These are phyloP conservation scores for Lachnellula arida DNA, from an alignment of 2,329 filamentous ascomycete species.

Conservation along the genomic window DNA sequence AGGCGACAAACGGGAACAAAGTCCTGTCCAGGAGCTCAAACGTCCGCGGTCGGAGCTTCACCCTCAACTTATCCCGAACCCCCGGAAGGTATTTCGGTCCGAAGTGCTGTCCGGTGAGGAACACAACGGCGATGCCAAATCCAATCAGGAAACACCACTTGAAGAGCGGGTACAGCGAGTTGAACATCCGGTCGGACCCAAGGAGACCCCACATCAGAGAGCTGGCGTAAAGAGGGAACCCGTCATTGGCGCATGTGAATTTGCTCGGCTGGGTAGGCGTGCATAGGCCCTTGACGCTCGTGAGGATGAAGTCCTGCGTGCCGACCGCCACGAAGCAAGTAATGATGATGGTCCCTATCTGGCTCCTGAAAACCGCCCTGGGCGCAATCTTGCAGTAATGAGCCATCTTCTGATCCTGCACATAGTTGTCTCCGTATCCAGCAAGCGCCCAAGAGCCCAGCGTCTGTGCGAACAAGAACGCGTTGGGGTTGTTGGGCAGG, in stretches of 20 bases:
- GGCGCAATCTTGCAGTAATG: constrained; percentile 41
- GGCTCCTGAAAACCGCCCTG: constrained; percentile 36
- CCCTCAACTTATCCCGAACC: constrained; percentile 32
- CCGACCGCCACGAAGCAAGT: constrained; percentile 38
- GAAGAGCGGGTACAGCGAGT: constrained; percentile 38
- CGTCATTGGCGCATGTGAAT: constrained; percentile 24
- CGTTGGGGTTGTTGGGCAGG: constrained; percentile 31
- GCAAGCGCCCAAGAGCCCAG: constrained; percentile 35
- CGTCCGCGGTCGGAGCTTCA: constrained; percentile 27
- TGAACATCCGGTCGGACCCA: constrained; percentile 37
- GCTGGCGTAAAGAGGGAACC: constrained; percentile 32
- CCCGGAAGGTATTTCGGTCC: constrained; percentile 35
- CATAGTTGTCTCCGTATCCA: constrained; percentile 35
- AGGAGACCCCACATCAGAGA: constrained; percentile 36
- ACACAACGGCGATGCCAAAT: constrained; percentile 34
- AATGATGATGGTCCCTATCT: constrained; percentile 43
- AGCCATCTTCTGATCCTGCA: constrained; percentile 37
- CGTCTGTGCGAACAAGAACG: constrained; percentile 38
- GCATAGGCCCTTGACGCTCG: constrained; percentile 32
- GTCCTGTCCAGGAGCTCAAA: constrained; percentile 36
- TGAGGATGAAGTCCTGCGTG: constrained; percentile 38
- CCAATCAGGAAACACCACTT: constrained; percentile 44
- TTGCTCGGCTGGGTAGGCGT: constrained; percentile 13
- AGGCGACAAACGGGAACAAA: constrained; percentile 36
- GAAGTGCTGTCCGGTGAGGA: constrained; percentile 30